Evolutionary conservation across 2,329 filamentous ascomycete genomes (phyloP).

Genomic region (Microsporum canis): DNA sequence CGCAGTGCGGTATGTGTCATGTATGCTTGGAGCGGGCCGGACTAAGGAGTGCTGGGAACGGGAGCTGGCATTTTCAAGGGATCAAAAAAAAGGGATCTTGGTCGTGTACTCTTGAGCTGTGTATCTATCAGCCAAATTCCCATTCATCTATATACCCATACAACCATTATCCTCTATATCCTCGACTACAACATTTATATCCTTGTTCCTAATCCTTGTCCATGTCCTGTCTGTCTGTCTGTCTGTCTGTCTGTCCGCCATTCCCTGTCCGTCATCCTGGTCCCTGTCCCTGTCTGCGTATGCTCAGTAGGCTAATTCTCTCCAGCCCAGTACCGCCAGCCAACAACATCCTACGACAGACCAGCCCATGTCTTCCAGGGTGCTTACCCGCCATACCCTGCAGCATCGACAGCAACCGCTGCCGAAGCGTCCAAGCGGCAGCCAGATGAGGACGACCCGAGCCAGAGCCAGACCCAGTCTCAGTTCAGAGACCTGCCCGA

Average conservation of each 20-base stretch:
- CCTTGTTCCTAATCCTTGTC: constrained; percentile 9
- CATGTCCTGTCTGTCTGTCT: neutral
- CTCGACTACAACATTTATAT: constrained; percentile 1
- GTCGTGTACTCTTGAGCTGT: constrained; percentile 5
- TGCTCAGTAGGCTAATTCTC: neutral
- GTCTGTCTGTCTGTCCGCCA: constrained; percentile 31
- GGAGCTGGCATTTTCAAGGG: neutral
- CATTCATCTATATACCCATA: constrained; percentile 1
- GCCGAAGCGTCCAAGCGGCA: constrained; percentile 32
- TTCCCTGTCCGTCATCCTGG: constrained; percentile 17
- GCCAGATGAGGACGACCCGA: constrained; percentile 8
- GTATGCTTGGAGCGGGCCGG: constrained; percentile 11
- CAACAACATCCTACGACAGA: constrained; percentile 30
- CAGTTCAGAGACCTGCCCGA: constrained; percentile 75
- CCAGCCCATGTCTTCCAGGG: constrained; percentile 63
- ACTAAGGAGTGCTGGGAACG: neutral
- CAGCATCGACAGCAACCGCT: constrained; percentile 10
- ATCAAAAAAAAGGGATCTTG: no score
- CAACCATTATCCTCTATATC: neutral
- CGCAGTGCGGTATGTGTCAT: constrained; percentile 18
- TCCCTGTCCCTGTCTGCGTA: neutral
- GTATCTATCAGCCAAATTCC: constrained; percentile 13
- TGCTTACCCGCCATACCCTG: constrained; percentile 54
- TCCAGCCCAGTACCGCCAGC: neutral
- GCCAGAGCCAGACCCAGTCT: constrained; percentile 9